Base-by-base conservation (phyloP, 2,329 filamentous ascomycete species). In the Verticillium dahliae region DNA sequence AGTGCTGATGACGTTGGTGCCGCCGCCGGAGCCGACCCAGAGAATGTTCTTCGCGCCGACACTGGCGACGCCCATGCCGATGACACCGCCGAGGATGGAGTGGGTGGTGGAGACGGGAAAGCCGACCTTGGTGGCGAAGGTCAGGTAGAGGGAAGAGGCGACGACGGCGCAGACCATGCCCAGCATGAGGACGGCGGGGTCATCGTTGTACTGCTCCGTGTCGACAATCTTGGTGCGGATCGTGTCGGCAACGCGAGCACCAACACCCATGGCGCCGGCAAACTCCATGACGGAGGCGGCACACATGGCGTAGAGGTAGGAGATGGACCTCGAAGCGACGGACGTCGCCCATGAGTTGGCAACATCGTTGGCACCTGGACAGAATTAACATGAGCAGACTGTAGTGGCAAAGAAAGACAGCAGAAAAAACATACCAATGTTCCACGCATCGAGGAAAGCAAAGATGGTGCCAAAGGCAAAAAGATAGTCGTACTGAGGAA, bases 311-410 rank as follows among this genome's bases (percentile, higher is more conserved):
- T 88, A 85, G 60, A 81, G 64, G 71, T 87, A 83, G 18, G 82
- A 81, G 52, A 89, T 73, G 62, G 88, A 90, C 45, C 87, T 80
- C 3, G 88, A 90, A 1, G 86, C 89, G 62, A 91, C 89, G 65
- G 85, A 88, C 38, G 86, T 90, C n/a, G 88, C 88, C 85, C 86
- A 91, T 1, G 87, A 84, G 78, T 91, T 91, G 73, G 89, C 88
- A 63, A 91, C 88, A 88, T 91, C 89, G 75, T 86, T 79, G 71
- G 70, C 74, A 67, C 75, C 76, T 73, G 67, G 6, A 15, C 4
- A 2, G 33, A 13, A 37, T 58, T 50, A 58, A 37, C 15, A 22
- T 7, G n/a, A 27, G 14, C 5, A 31, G 13, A 27, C 27, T 4
- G 4, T 31, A 13, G 18, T 2, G 22, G 27, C 11, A 14, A 5